Evolutionary conservation across 2,329 filamentous ascomycete genomes (phyloP).

Genomic region (Aspergillus uvarum): DNA sequence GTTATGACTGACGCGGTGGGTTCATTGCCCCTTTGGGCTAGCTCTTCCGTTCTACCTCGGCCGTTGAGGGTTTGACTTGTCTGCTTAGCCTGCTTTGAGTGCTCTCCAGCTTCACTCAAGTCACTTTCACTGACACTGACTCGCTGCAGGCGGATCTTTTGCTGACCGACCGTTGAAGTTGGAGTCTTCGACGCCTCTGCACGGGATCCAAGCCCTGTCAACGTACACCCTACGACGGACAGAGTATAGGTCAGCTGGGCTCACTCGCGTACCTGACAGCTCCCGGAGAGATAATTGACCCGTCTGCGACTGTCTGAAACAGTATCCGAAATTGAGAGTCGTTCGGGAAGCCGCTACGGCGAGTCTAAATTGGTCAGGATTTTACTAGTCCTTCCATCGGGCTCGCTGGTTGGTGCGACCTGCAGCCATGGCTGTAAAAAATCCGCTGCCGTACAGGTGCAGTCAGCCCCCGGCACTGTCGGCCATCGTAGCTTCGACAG

Average conservation of each 20-base stretch:
- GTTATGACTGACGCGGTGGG: neutral
- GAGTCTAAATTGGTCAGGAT: slow-evolving; percentile 10
- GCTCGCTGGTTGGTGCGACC: slow-evolving; percentile 7
- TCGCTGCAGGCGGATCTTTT: neutral
- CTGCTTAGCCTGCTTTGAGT: neutral
- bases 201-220: neutral
- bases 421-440: slow-evolving; percentile 10
- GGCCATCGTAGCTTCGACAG: neutral
- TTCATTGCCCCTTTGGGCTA: slow-evolving; percentile 4
- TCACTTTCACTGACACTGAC: neutral
- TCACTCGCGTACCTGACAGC: neutral
- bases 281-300: neutral
- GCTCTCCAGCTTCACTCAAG: neutral
- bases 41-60: slow-evolving; percentile 11
- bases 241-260: neutral
- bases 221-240: too few species aligned
- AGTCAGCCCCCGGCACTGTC: neutral
- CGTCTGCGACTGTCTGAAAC: neutral
- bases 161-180: neutral
- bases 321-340: slow-evolving; percentile 2
- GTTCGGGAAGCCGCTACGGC: slow-evolving; percentile 1
- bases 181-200: neutral
- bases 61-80: slow-evolving; percentile 9
- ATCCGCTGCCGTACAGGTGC: slow-evolving; percentile 10
- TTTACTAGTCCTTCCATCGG: neutral